phyloP scores from a whole-genome alignment of 1,284 basidiomycete genomes.

The Fomes fomentarius region DNA sequence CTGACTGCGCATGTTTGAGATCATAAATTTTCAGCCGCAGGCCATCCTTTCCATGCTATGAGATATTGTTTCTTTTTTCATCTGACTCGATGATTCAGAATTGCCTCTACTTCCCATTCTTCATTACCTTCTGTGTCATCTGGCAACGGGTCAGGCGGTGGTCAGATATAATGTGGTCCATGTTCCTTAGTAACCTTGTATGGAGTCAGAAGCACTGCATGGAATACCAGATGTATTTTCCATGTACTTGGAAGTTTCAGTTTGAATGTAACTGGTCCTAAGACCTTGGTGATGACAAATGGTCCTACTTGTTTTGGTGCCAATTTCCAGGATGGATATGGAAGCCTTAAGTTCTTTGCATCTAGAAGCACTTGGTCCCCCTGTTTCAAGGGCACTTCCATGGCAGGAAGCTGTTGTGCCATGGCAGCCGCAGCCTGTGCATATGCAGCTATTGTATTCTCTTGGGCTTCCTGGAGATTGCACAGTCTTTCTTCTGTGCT shows the following conservation, averaged over 20 bases:
- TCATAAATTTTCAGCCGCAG: slow-evolving; percentile 1
- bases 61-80: background rate
- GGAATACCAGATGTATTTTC: slow-evolving; percentile 14
- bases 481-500: background rate
- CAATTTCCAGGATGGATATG: background rate
- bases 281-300: background rate
- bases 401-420: too few relatives aligned
- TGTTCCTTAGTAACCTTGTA: slow-evolving; percentile 3
- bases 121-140: background rate
- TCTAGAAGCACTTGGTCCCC: slow-evolving; percentile 10
- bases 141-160: background rate
- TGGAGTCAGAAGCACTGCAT: background rate
- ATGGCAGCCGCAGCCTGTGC: too few relatives aligned
- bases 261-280: background rate
- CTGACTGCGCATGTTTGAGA: background rate
- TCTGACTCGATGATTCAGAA: slow-evolving; percentile 10
- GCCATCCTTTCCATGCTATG: too few relatives aligned
- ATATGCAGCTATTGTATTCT: too few relatives aligned
- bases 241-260: slow-evolving; percentile 6
- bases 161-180: too few relatives aligned
- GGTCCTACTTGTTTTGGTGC: slow-evolving; percentile 6
- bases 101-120: slow-evolving; percentile 6
- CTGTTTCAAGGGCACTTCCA: too few relatives aligned
- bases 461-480: background rate
- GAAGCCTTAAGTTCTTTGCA: slow-evolving; percentile 2